These are phyloP conservation scores for Colletotrichum melonis DNA, from an alignment of 2,329 filamentous ascomycete genomes.

Conservation along the genomic window DNA sequence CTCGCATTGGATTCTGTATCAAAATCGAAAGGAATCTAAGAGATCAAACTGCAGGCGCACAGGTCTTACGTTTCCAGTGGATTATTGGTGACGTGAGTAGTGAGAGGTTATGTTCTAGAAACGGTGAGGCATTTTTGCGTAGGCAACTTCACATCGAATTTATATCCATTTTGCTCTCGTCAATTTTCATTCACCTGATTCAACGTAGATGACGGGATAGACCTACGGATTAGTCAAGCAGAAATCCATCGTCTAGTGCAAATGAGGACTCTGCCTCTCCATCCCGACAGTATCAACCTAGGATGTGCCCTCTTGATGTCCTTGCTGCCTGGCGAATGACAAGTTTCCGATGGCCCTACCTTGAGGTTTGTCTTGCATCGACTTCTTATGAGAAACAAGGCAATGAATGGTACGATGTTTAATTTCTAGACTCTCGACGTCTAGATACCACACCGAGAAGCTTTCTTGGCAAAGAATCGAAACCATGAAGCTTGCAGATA, in stretches of 20 bases:
- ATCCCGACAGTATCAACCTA: not conserved
- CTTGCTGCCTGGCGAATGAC: too few species aligned
- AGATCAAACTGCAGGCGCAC: rapidly evolving
- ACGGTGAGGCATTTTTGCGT: not conserved
- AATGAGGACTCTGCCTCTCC: not conserved
- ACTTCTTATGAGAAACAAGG: not conserved
- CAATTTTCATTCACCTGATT: not conserved
- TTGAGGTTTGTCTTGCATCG: not conserved
- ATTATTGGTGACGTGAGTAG: not conserved
- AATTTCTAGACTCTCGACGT: not conserved
- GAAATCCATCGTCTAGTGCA: too few species aligned
- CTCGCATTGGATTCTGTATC: not conserved
- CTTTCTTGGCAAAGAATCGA: not conserved
- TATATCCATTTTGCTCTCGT: too few species aligned
- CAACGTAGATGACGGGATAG: not conserved
- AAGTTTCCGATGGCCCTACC: not conserved
- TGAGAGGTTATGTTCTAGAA: not conserved
- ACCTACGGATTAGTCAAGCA: not conserved
- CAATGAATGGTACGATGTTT: not conserved
- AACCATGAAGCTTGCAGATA: not conserved
- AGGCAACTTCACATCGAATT: not conserved
- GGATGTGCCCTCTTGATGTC: too few species aligned
- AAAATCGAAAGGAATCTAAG: too few species aligned
- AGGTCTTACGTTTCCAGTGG: not conserved
- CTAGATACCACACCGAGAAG: not conserved